Evolutionary conservation across 257 asterid species (phyloP).

Genomic region (Sherardia arvensis): DNA sequence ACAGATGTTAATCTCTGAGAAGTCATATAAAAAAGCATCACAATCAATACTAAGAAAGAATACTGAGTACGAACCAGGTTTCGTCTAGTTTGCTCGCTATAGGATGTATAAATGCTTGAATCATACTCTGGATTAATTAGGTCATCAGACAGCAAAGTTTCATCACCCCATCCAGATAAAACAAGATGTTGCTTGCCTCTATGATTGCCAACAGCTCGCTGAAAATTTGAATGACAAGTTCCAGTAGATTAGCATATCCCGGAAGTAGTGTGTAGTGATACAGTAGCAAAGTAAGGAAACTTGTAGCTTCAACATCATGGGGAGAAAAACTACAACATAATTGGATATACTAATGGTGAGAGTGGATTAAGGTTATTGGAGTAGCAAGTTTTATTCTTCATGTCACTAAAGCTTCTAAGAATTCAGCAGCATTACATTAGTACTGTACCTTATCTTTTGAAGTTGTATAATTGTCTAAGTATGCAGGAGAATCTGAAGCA

Average conservation of each 20-base stretch:
- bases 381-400: neutral
- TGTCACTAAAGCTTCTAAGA: neutral
- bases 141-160: slow-evolving; percentile 74
- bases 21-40: slow-evolving; percentile 3
- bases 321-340: neutral
- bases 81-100: slow-evolving; percentile 66
- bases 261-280: neutral
- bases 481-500: slow-evolving; percentile 81
- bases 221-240: slow-evolving; percentile 16
- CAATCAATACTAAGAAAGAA: slow-evolving; percentile 3
- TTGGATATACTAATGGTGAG: too few relatives aligned
- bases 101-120: slow-evolving; percentile 44
- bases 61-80: slow-evolving; percentile 49
- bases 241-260: neutral
- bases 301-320: neutral
- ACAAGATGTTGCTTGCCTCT: slow-evolving; percentile 89
- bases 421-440: neutral
- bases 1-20: neutral
- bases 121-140: slow-evolving; percentile 54
- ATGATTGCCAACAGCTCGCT: slow-evolving; percentile 73
- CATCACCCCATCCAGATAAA: slow-evolving; percentile 96
- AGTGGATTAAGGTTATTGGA: neutral
- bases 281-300: neutral
- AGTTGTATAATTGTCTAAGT: slow-evolving; percentile 45
- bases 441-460: slow-evolving; percentile 52